phyloP scores from a whole-genome alignment of 1,284 basidiomycete genomes.

The Ceratobasidium sp. region DNA sequence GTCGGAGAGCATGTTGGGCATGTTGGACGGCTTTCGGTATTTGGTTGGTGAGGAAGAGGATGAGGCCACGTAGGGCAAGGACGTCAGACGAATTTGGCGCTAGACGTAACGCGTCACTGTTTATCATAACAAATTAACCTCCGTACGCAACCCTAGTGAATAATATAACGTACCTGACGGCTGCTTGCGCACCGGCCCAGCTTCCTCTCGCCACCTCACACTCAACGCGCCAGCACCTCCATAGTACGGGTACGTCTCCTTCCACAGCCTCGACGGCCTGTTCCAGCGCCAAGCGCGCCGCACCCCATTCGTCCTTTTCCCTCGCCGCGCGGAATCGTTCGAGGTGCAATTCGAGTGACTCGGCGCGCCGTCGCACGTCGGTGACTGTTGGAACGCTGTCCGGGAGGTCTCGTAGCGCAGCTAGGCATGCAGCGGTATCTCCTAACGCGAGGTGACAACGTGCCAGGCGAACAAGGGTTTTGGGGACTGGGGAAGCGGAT shows the following conservation, averaged over 20 bases:
- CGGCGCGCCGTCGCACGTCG: slow-evolving; percentile 69
- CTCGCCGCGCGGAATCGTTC: slow-evolving; percentile 72
- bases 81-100: slow-evolving; percentile 83
- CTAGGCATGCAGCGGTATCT: slow-evolving; percentile 72
- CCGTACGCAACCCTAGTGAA: slow-evolving; percentile 48
- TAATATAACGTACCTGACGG: slow-evolving; percentile 72
- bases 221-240: slow-evolving; percentile 84
- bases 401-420: slow-evolving; percentile 67
- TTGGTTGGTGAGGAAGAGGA: slow-evolving; percentile 82
- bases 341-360: slow-evolving; percentile 73
- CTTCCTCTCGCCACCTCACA: slow-evolving; percentile 77
- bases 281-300: slow-evolving; percentile 78
- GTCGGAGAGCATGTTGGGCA: slow-evolving; percentile 77
- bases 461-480: slow-evolving; percentile 83
- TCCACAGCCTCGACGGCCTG: slow-evolving; percentile 65
- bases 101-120: slow-evolving; percentile 79
- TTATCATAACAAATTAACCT: slow-evolving; percentile 37
- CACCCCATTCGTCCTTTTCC: slow-evolving; percentile 73
- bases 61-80: slow-evolving; percentile 82
- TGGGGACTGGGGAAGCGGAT: slow-evolving; percentile 63
- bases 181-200: slow-evolving; percentile 76
- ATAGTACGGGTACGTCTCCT: slow-evolving; percentile 78
- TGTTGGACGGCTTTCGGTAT: slow-evolving; percentile 81
- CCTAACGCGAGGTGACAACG: slow-evolving; percentile 85
- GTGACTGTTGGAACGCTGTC: slow-evolving; percentile 65